Base-by-base conservation (phyloP, 305 asterid genomes). In the Fraxinus angustifolia region DNA sequence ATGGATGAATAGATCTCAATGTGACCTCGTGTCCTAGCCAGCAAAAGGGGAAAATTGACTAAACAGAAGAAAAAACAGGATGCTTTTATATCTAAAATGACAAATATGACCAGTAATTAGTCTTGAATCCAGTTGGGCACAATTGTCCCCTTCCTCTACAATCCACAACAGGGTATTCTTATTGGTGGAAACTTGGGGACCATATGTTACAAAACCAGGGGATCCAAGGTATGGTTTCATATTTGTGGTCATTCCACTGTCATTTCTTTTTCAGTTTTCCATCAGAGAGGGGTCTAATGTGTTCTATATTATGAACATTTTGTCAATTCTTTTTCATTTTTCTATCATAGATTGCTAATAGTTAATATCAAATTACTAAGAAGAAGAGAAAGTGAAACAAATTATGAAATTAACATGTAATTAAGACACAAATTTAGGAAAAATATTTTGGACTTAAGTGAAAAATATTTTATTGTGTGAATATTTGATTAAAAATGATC, bases 51-150 rank as follows among this genome's bases (percentile, higher is more conserved):
- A 75, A 82, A 90, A 91, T 91, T 85, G 94, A 89, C 93, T 81
- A 80, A 80, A 89, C 94, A 87, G 34, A 23, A 71, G 85, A 75
- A 56, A 83, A 42, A 87, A 82, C 74, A 83, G 62, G 11, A 71
- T 28, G 85, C 85, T 81, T 81, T 85, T 75, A 82, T 86, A 80
- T 73, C 78, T 6, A 85, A 88, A 90, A 90, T 90, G 91, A 90
- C 89, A 90, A 82, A 85, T 78, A 82, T 45, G 76, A 77, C 80
- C 87, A 78, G 68, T 60, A 85, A 67, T 48, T 80, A 35, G 80
- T 71, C 58, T 45, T 68, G 82, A 81, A 72, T 72, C 88, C 93
- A 89, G 93, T 94, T 90, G 91, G 90, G 87, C 70, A 82, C 76
- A 82, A 78, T 89, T 91, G 96, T 14, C 17, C 58, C 58, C 58